A percentile compares a stretch with the other conserved stretches of the same genome.
phyloP scores from a whole-genome alignment of 768 basidiomycete genomes.

The Dendrothele bispora region DNA sequence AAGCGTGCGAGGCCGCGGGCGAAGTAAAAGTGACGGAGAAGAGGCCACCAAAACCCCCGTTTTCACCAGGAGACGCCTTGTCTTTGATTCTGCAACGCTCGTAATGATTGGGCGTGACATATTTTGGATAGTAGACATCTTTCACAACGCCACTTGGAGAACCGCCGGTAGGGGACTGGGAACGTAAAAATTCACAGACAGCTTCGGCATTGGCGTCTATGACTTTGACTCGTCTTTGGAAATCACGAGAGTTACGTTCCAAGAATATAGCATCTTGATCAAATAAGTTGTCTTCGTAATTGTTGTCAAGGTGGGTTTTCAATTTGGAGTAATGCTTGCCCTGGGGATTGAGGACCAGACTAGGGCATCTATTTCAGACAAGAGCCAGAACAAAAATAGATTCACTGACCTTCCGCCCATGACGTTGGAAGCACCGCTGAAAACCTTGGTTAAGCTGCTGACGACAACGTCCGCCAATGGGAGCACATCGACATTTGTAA shows the following conservation, averaged over 20 bases:
- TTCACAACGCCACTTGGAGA: conserved; percentile 55
- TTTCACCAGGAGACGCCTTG: conserved; percentile 27
- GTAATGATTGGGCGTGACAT: conserved; percentile 69
- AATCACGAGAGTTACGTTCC: conserved; percentile 98
- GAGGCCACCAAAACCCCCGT: conserved; percentile 75
- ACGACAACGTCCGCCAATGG: conserved; percentile 87
- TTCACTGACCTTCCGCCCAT: conserved; percentile 88
- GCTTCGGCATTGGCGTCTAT: conserved; percentile 85
- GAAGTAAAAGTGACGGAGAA: conserved; percentile 87
- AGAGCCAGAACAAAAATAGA: neutral
- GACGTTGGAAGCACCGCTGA: conserved; percentile 92
- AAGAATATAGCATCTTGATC: conserved; percentile 92
- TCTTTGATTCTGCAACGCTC: conserved; percentile 57
- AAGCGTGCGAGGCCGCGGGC: conserved; percentile 63
- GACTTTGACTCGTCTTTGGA: conserved; percentile 64
- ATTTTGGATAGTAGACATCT: conserved; percentile 90
- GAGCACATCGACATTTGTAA: conserved; percentile 88
- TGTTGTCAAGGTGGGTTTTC: conserved; percentile 53
- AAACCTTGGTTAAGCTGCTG: conserved; percentile 93
- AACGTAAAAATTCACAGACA: conserved; percentile 75
- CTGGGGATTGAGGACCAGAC: conserved; percentile 84
- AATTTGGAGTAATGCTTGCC: conserved; percentile 67
- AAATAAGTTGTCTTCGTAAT: conserved; percentile 86
- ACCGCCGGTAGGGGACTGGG: conserved; percentile 51
- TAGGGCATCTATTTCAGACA: conserved; percentile 25